A percentile compares a stretch with the other conserved stretches of the same genome.
Evolutionary conservation across 257 asterid species (phyloP).

Genomic region (Coffea canephora): DNA sequence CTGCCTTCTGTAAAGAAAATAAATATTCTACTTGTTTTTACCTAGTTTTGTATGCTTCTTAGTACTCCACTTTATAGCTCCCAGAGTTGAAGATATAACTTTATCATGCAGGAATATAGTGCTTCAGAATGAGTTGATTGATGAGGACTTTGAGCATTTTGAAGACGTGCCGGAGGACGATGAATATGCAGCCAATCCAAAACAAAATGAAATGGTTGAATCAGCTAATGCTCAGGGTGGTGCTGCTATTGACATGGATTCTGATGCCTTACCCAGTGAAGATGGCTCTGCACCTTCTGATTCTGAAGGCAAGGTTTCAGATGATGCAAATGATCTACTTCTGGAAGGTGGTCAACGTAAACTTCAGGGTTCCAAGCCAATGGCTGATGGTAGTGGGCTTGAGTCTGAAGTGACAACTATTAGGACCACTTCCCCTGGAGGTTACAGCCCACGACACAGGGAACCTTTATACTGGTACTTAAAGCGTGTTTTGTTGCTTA

Average conservation of each 20-base stretch:
- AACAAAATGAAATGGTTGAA: slow-evolving; percentile 24
- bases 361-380: slow-evolving; percentile 28
- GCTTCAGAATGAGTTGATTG: slow-evolving; percentile 75
- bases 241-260: slow-evolving; percentile 34
- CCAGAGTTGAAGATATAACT: neutral
- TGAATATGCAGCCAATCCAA: slow-evolving; percentile 31
- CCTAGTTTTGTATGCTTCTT: neutral
- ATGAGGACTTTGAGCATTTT: slow-evolving; percentile 92
- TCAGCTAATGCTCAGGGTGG: slow-evolving; percentile 29
- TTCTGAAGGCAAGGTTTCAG: slow-evolving; percentile 38
- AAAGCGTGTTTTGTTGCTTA: neutral
- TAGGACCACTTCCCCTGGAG: slow-evolving; percentile 42
- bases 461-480: slow-evolving; percentile 86
- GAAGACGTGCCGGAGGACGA: slow-evolving; percentile 65
- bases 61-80: neutral
- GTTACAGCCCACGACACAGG: slow-evolving; percentile 72
- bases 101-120: slow-evolving; percentile 60
- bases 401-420: slow-evolving; percentile 25
- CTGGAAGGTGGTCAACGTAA: slow-evolving; percentile 34
- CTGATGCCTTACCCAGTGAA: slow-evolving; percentile 34
- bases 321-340: slow-evolving; percentile 44
- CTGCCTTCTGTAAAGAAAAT: neutral
- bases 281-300: slow-evolving; percentile 43
- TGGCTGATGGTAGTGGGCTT: slow-evolving; percentile 22
- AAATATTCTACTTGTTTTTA: too few species aligned